Conservation (phyloP, 805 yeast species). For the Kodamaea laetipori region DNA sequence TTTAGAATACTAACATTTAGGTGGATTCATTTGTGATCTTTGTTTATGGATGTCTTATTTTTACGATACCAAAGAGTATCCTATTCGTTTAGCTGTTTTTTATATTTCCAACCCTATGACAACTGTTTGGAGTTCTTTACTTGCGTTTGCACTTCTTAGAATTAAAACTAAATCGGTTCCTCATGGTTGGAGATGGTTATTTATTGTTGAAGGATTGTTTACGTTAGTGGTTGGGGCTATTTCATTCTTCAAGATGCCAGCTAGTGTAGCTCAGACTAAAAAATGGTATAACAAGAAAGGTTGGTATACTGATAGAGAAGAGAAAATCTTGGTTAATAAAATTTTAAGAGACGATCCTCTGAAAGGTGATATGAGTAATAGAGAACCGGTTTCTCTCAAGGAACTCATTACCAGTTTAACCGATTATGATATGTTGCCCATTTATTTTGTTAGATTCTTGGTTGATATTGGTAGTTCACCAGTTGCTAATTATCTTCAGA, state of each 20-base stretch:
- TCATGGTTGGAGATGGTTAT: slow-evolving; percentile 30
- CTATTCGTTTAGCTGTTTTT: slow-evolving; percentile 59
- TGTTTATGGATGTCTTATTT: slow-evolving; percentile 67
- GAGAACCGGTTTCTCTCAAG: slow-evolving; percentile 25
- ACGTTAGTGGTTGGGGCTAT: slow-evolving; percentile 24
- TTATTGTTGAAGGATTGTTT: slow-evolving; percentile 26
- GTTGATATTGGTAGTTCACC: slow-evolving; percentile 24
- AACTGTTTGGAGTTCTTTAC: slow-evolving; percentile 46
- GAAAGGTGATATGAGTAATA: slow-evolving; percentile 35
- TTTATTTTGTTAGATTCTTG: slow-evolving; percentile 26
- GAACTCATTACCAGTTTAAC: slow-evolving; percentile 22
- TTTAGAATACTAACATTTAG: slow-evolving; percentile 8
- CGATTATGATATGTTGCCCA: slow-evolving; percentile 33
- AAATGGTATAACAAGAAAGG: slow-evolving; percentile 26
- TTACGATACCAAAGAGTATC: slow-evolving; percentile 58
- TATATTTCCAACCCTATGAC: slow-evolving; percentile 58
- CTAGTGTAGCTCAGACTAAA: slow-evolving; percentile 45
- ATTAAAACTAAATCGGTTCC: slow-evolving; percentile 27
- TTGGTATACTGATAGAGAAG: slow-evolving; percentile 33
- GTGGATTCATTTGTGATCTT: slow-evolving; percentile 58
- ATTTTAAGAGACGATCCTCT: slow-evolving; percentile 34
- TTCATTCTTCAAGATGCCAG: slow-evolving; percentile 47
- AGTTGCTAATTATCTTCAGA: slow-evolving; percentile 15
- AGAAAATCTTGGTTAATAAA: slow-evolving; percentile 30
- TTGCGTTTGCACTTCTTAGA: slow-evolving; percentile 54